Percentiles rank a stretch among this genome's conserved stretches.
These are phyloP conservation scores for Colletotrichum musicola DNA, from an alignment of 2,329 filamentous ascomycete genomes.

Conservation along the genomic window DNA sequence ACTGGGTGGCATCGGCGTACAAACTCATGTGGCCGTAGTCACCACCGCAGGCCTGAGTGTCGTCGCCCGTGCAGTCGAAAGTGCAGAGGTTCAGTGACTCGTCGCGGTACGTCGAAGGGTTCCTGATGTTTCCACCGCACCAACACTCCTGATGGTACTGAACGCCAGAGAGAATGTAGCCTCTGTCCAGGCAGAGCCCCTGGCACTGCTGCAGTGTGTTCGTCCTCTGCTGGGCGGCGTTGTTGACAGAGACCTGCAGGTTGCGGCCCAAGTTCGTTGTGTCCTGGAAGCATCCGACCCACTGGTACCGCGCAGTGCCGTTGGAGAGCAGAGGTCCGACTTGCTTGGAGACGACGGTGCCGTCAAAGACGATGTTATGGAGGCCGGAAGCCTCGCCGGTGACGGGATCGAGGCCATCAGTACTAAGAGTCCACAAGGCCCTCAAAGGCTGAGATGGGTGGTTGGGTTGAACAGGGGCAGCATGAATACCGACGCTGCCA, in stretches of 20 bases:
- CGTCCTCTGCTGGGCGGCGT: slow-evolving; percentile 40
- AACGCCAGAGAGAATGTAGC: slow-evolving; percentile 50
- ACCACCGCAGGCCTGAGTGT: slow-evolving; percentile 48
- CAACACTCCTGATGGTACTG: slow-evolving; percentile 49
- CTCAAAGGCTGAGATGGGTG: slow-evolving; percentile 45
- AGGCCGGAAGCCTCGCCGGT: slow-evolving; percentile 49
- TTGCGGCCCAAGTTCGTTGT: slow-evolving; percentile 47
- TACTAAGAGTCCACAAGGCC: slow-evolving; percentile 55
- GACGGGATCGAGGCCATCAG: slow-evolving; percentile 50
- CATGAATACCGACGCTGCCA: slow-evolving; percentile 48
- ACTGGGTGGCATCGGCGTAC: slow-evolving; percentile 47
- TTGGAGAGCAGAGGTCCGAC: slow-evolving; percentile 51
- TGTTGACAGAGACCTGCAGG: slow-evolving; percentile 46
- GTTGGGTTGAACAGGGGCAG: slow-evolving; percentile 47
- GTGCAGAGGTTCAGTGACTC: slow-evolving; percentile 45
- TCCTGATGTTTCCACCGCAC: slow-evolving; percentile 45
- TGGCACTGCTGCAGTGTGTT: slow-evolving; percentile 52
- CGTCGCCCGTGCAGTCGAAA: slow-evolving; percentile 47
- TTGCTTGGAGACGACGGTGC: slow-evolving; percentile 48
- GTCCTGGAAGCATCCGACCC: slow-evolving; percentile 56
- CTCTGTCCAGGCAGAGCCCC: slow-evolving; percentile 44
- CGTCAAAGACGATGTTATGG: slow-evolving; percentile 50
- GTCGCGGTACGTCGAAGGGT: slow-evolving; percentile 43
- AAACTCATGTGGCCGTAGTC: slow-evolving; percentile 48
- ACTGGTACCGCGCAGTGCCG: slow-evolving; percentile 47